Evolutionary conservation across 768 basidiomycete genomes (phyloP).

Genomic region (Tubosaeta sp.): DNA sequence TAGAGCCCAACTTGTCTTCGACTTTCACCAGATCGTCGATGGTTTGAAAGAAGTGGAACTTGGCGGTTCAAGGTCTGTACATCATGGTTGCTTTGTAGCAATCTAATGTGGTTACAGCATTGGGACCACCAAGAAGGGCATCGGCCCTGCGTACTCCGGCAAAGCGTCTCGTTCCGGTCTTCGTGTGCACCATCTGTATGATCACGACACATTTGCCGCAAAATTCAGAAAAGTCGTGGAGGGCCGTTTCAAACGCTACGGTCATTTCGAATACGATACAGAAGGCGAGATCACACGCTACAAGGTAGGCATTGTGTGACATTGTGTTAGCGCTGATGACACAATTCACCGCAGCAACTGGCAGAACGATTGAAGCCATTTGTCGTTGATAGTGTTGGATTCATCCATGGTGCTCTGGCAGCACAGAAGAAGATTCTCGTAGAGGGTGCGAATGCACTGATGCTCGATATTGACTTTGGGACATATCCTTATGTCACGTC

Average conservation of each 20-base stretch:
- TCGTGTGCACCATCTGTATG: constrained; percentile 94
- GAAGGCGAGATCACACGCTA: constrained; percentile 94
- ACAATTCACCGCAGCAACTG: constrained; percentile 48
- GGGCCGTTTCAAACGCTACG: constrained; percentile 96
- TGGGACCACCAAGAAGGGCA: constrained; percentile 97
- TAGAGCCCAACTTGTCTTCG: constrained; percentile 95
- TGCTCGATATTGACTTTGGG: constrained; percentile 98
- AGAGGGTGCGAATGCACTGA: constrained; percentile 96
- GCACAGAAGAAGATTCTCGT: constrained; percentile 80
- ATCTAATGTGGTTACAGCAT: constrained; percentile 49
- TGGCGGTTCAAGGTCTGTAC: constrained; percentile 70
- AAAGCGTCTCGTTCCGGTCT: constrained; percentile 96
- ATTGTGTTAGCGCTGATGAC: too few relatives aligned
- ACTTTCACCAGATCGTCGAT: constrained; percentile 99
- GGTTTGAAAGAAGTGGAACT: constrained; percentile 97
- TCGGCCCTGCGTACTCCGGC: constrained; percentile 97
- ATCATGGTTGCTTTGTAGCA: background rate
- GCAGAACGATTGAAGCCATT: constrained; percentile 83
- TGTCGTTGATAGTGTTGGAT: constrained; percentile 84
- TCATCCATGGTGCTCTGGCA: constrained; percentile 75
- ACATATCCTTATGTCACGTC: constrained; percentile 99
- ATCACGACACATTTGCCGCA: constrained; percentile 73
- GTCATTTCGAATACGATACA: constrained; percentile 97
- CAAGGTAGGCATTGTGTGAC: constrained; percentile 51
- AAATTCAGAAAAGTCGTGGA: constrained; percentile 97